Conservation (phyloP, 352 stramenopile genomes). For the Phytophthora pistaciae region DNA sequence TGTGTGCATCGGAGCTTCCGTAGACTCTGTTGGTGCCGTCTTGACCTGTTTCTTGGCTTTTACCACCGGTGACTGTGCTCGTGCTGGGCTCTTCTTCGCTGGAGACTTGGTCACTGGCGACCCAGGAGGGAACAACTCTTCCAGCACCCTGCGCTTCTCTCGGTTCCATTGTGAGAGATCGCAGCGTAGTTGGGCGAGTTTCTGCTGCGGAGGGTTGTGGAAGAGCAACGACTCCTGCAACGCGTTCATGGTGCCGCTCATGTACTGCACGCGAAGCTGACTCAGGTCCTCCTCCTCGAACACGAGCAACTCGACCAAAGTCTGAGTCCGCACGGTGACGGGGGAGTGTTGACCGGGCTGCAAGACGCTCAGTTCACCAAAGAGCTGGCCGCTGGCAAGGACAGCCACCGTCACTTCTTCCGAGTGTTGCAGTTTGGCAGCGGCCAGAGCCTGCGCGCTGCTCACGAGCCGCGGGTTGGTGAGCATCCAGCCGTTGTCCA, state of each 20-base stretch:
- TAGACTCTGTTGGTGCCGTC: neutral
- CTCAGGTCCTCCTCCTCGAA: conserved; percentile 62
- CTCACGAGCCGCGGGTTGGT: conserved; percentile 78
- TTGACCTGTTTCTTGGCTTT: conserved; percentile 17
- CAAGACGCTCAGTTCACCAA: conserved; percentile 77
- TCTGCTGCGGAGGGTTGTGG: conserved; percentile 82
- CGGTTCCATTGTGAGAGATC: conserved; percentile 62
- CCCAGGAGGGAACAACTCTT: conserved; percentile 47
- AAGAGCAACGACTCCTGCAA: conserved; percentile 81
- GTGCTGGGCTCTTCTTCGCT: conserved; percentile 9
- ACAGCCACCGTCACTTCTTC: conserved; percentile 70
- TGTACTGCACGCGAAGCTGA: conserved; percentile 70
- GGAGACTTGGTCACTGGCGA: conserved; percentile 23
- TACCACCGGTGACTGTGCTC: neutral
- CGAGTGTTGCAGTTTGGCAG: conserved; percentile 23
- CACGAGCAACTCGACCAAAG: conserved; percentile 71
- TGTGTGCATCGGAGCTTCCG: too few relatives aligned
- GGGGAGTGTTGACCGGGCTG: conserved; percentile 70
- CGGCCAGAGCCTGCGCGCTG: conserved; percentile 39
- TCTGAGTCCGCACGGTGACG: conserved; percentile 70
- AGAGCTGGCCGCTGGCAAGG: conserved; percentile 74
- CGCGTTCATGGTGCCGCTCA: conserved; percentile 80
- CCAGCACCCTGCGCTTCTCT: conserved; percentile 60
- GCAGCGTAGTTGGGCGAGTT: conserved; percentile 68
- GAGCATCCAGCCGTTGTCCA: conserved; percentile 87